These are phyloP conservation scores for Ricinus communis DNA, from an alignment of 345 rosid genomes.

Conservation along the genomic window DNA sequence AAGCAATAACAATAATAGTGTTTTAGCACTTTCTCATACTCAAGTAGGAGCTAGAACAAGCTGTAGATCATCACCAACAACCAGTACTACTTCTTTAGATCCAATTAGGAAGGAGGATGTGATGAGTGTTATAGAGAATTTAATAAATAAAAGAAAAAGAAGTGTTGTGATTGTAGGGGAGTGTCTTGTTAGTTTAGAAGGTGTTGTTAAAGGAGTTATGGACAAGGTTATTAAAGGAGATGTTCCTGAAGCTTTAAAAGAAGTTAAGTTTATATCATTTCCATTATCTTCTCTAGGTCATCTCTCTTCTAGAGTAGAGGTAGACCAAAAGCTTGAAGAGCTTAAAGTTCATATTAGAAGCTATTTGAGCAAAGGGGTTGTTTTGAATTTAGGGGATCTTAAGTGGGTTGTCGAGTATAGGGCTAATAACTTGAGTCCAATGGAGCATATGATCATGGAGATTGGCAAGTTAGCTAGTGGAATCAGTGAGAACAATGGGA, in stretches of 20 bases:
- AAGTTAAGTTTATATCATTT: conserved; percentile 53
- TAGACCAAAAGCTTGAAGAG: conserved; percentile 60
- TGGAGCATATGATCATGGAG: conserved; percentile 76
- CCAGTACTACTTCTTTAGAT: conserved; percentile 19
- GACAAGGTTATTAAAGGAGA: conserved; percentile 64
- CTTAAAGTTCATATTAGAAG: conserved; percentile 45
- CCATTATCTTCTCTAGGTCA: conserved; percentile 50
- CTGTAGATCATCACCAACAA: conserved; percentile 8
- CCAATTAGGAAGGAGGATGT: conserved; percentile 61
- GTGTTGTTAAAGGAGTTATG: conserved; percentile 54
- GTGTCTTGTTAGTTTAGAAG: conserved; percentile 52
- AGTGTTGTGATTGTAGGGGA: conserved; percentile 73
- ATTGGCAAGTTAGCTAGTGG: conserved; percentile 59
- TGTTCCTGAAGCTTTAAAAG: conserved; percentile 53
- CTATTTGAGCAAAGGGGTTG: conserved; percentile 46
- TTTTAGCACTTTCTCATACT: conserved; percentile 29
- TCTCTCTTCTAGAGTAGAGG: conserved; percentile 49
- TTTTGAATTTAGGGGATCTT: conserved; percentile 78
- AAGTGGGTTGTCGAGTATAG: conserved; percentile 60
- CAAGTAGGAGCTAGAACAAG: conserved; percentile 20
- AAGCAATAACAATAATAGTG: conserved; percentile 5
- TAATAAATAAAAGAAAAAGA: conserved; percentile 47
- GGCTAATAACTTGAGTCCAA: conserved; percentile 38
- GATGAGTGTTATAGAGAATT: conserved; percentile 51
- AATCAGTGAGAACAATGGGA: conserved; percentile 46